A percentile compares a stretch with the other conserved stretches of the same genome.
These are phyloP conservation scores for Thozetella sp. DNA, from an alignment of 495 filamentous ascomycete genomes.

Conservation along the genomic window DNA sequence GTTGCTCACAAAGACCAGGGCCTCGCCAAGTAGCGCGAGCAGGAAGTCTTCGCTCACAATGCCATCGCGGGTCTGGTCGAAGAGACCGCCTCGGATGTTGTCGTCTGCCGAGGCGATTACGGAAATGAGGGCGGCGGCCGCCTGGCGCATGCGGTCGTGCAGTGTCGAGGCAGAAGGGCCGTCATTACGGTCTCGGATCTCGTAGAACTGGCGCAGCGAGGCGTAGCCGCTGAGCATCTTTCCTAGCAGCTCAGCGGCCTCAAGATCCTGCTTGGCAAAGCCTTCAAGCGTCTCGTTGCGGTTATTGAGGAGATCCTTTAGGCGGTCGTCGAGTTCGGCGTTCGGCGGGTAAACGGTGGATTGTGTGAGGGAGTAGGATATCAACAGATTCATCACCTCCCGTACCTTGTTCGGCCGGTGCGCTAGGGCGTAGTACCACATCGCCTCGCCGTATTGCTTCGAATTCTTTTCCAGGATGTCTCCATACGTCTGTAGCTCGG, in stretches of 20 bases:
- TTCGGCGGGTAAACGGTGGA: constrained; percentile 75
- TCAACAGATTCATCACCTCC: constrained; percentile 81
- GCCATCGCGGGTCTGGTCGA: constrained; percentile 73
- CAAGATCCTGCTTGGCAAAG: constrained; percentile 66
- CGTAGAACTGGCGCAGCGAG: constrained; percentile 83
- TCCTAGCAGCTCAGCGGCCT: constrained; percentile 78
- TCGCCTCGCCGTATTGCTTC: constrained; percentile 75
- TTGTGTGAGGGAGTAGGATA: constrained; percentile 81
- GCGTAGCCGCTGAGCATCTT: constrained; percentile 89
- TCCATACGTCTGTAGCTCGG: constrained; percentile 67
- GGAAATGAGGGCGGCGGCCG: constrained; percentile 71
- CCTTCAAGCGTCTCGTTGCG: constrained; percentile 66
- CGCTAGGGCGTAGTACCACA: constrained; percentile 85
- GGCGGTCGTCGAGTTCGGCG: constrained; percentile 66
- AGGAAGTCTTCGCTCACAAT: constrained; percentile 85
- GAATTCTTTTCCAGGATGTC: constrained; percentile 66
- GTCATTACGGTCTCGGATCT: constrained; percentile 64
- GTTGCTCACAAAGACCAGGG: constrained; percentile 72
- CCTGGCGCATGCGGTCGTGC: constrained; percentile 60
- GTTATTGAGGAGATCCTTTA: constrained; percentile 64
- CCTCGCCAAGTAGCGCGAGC: constrained; percentile 82
- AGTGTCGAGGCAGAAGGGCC: constrained; percentile 33
- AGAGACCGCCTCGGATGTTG: constrained; percentile 85
- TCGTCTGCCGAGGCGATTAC: constrained; percentile 83
- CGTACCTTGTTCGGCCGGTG: constrained; percentile 74